A percentile compares a stretch with the other conserved stretches of the same genome.
These are phyloP conservation scores for Mrakia hoshinonis DNA, from an alignment of 768 basidiomycete genomes.

Conservation along the genomic window DNA sequence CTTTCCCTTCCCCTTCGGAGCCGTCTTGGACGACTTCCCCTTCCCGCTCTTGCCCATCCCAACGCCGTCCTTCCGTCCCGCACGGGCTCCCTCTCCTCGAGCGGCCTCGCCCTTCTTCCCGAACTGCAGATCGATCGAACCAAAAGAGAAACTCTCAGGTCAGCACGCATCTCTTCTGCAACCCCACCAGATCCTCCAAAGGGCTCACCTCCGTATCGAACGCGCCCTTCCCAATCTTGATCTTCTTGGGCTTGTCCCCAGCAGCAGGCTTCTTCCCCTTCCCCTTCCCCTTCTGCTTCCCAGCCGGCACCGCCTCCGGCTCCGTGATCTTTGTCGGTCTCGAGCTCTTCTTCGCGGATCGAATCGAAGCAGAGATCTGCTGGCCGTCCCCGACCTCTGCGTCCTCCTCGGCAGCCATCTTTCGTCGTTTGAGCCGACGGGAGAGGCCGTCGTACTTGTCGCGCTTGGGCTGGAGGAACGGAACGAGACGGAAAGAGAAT, in stretches of 20 bases:
- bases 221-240: constrained; percentile 28
- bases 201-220: constrained; percentile 7
- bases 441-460: constrained; percentile 57
- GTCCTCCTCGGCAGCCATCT: constrained; percentile 74
- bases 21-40: constrained; percentile 17
- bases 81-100: constrained; percentile 21
- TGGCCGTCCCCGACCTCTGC: constrained; percentile 45
- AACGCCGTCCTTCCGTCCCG: constrained; percentile 27
- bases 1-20: constrained; percentile 11
- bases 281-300: constrained; percentile 32
- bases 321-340: constrained; percentile 67
- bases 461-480: constrained; percentile 34
- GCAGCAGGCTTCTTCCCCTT: constrained; percentile 39
- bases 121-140: background rate
- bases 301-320: constrained; percentile 38
- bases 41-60: constrained; percentile 26
- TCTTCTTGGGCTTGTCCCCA: constrained; percentile 18
- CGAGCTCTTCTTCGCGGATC: constrained; percentile 71
- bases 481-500: constrained; percentile 34
- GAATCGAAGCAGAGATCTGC: constrained; percentile 61
- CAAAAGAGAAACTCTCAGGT: background rate
- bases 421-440: constrained; percentile 77
- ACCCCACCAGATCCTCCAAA: background rate
- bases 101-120: constrained; percentile 23
- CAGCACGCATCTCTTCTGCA: background rate